Evolutionary conservation across 208 protist genomes (phyloP).

Genomic region (Leishmania amazonensis): DNA sequence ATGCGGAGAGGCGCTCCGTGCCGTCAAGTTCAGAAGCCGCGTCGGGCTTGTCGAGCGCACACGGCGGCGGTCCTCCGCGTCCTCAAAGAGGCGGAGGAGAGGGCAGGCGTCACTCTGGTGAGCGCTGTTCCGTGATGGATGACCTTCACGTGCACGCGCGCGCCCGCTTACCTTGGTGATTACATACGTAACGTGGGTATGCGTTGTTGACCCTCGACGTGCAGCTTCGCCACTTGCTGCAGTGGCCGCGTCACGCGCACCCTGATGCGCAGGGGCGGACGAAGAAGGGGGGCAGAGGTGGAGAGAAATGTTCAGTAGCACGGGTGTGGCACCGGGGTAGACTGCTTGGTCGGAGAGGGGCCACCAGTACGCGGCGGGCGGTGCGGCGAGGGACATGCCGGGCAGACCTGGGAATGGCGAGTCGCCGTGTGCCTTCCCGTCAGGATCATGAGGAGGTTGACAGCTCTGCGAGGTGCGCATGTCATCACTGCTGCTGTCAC

Average conservation of each 20-base stretch:
- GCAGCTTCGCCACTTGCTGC: neutral
- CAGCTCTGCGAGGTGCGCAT: neutral
- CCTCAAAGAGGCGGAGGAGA: neutral
- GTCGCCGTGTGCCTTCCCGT: neutral
- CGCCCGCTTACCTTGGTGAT: neutral
- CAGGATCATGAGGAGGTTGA: neutral
- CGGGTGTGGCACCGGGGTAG: constrained; percentile 71
- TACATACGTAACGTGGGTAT: neutral
- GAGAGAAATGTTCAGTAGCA: constrained; percentile 94
- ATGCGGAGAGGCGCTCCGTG: neutral
- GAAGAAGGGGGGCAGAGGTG: constrained; percentile 29
- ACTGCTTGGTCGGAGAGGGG: constrained; percentile 93
- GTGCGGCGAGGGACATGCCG: neutral
- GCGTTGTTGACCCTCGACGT: neutral
- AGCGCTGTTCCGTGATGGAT: neutral
- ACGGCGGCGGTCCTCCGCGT: neutral
- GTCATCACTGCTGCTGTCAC: neutral
- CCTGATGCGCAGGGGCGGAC: neutral
- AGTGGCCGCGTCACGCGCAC: neutral
- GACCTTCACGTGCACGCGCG: neutral
- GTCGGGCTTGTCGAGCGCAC: too few species aligned
- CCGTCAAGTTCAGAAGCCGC: neutral
- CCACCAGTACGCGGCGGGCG: constrained; percentile 81
- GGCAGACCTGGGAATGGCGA: neutral
- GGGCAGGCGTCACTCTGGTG: neutral